Evolutionary conservation across 148 eudicot species (phyloP), one percentile per base, ranked within the genome.

Genomic region (Amaranthus hypochondriacus): DNA sequence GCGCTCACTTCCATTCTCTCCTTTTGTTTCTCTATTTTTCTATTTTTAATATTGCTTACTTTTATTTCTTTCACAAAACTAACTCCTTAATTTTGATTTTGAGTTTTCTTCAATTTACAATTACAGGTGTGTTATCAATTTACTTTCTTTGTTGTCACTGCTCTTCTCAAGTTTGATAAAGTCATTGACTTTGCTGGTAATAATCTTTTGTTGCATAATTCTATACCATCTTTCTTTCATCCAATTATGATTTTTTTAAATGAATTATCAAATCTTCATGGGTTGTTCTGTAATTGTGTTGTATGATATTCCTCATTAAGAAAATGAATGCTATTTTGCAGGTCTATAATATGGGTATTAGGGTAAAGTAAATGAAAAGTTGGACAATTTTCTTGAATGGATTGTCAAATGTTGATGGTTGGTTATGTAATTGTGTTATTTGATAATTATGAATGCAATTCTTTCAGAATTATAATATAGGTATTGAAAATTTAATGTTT

Each of bases 141-240:
- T 48, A 6, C 70, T 14, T 94, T 94, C 88, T 94, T 94, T 79
- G 73, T 91, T 14, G 74, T 94, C 71, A 94, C 98, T 1, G 96
- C 96, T 18, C 93, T 91, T 77, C 85, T 94, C 77, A 89, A 87
- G 72, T 81, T 94, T 61, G 98, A 94, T 80, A 94, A 94, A 83
- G 88, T 91, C 75, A 94, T 97, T 15, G 98, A 94, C 77, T 94
- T 94, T 77, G 98, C 98, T 7, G 98, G 98, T 92, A 78, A 15
- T 48, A 7, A 11, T 47, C 9, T 1, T 14, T 14, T 69, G 4
- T 6, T 28, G 39, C 39, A 8, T 69, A 28, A 48, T 53, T 60
- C 9, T 28, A 28, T 28, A 28, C 39, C 39, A 0, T 28, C 39
- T 28, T 28, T 28, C 14, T 12, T 56, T 46, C 15, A 15, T 62